A percentile compares a stretch with the other conserved stretches of the same genome.
These are phyloP conservation scores for Colletotrichum destructivum DNA, from an alignment of 2,329 filamentous ascomycete genomes.

Conservation along the genomic window DNA sequence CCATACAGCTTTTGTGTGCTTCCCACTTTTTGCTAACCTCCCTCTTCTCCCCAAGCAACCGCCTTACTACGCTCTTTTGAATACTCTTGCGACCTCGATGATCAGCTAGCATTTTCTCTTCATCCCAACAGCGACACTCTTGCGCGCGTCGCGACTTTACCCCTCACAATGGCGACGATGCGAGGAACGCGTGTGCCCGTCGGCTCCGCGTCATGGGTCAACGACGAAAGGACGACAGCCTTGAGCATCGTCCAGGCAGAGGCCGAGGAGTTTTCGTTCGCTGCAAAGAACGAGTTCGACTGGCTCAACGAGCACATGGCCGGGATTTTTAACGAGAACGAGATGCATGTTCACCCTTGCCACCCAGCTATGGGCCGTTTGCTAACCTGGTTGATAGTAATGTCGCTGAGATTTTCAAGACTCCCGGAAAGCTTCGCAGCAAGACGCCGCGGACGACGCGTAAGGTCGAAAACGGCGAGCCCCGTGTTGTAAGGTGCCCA, in stretches of 20 bases:
- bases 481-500: slow-evolving; percentile 72
- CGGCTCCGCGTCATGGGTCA: slow-evolving; percentile 88
- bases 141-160: slow-evolving; percentile 33
- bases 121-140: slow-evolving; percentile 37
- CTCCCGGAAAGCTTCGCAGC: slow-evolving; percentile 85
- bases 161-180: slow-evolving; percentile 56
- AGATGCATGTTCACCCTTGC: slow-evolving; percentile 76
- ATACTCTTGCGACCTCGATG: slow-evolving; percentile 40
- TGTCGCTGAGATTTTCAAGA: slow-evolving; percentile 96
- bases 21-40: slow-evolving; percentile 44
- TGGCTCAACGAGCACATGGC: slow-evolving; percentile 99
- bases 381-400: slow-evolving; percentile 70
- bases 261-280: slow-evolving; percentile 93
- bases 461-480: slow-evolving; percentile 71
- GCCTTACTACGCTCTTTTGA: slow-evolving; percentile 36
- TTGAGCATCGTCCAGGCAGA: slow-evolving; percentile 84
- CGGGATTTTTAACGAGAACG: slow-evolving; percentile 89
- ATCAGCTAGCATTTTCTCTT: slow-evolving; percentile 38
- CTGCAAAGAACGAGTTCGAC: slow-evolving; percentile 93
- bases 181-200: slow-evolving; percentile 76
- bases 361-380: slow-evolving; percentile 35
- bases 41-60: slow-evolving; percentile 36
- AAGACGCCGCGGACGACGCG: slow-evolving; percentile 83
- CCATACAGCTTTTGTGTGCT: slow-evolving; percentile 36
- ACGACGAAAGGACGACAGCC: slow-evolving; percentile 85